Evolutionary conservation across 345 rosid species (phyloP), one percentile per base, ranked within the genome.

Genomic region (Camelina neglecta): DNA sequence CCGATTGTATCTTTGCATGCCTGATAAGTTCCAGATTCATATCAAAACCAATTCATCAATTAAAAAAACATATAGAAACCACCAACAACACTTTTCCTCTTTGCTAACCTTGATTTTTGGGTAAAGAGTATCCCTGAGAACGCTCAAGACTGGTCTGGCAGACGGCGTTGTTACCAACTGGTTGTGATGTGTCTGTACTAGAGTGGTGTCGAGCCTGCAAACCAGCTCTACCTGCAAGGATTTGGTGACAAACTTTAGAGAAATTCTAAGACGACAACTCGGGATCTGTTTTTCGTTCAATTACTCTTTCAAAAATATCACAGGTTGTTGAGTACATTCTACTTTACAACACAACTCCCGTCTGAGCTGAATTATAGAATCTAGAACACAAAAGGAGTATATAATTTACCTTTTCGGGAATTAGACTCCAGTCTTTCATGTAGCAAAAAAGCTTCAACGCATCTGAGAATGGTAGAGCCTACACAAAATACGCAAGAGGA

Each of bases 391-490:
- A 39, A 78, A 21, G 39, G 26, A 50, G 58, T 38, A 60, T 58
- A 50, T 20, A 35, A 12, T 7, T 63, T 83, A 92, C 99, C 99
- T 92, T 95, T 50, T 89, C 97, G 1, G 89, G 90, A 82, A 82
- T 86, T 56, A 80, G 69, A 81, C 84, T 83, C 99, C 98, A 95
- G 71, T 83, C 87, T 85, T 85, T 84, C 77, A 80, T 60, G 80
- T 88, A 92, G 56, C 88, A 83, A 20, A 95, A 80, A 70, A 95
- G 88, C 86, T 88, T 95, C 73, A 95, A 80, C 65, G 94, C 89
- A 85, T 90, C 97, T 38, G 99, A 89, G 85, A 95, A 95, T 73
- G 96, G 89, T 73, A 95, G 77, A 64, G 93, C 88, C 99, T 92
- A 85, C 75, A 76, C 26, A 41, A 31, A 65, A 73, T 23, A 16